Evolutionary conservation across 768 basidiomycete genomes (phyloP), one percentile per base, ranked within the genome.

Genomic region (Rubroboletus satanas): DNA sequence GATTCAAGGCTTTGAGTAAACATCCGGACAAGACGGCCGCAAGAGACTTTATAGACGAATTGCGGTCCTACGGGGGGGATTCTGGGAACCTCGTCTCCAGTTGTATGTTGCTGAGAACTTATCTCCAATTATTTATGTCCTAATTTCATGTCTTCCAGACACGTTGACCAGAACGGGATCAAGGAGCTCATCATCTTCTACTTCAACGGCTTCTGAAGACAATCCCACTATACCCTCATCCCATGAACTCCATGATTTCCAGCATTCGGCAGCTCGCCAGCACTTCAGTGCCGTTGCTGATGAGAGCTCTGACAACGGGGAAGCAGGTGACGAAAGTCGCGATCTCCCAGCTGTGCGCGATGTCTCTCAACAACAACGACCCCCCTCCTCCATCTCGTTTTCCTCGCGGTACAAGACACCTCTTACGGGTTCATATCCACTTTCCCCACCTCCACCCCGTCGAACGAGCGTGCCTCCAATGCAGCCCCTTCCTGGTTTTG

Each of bases 21-120:
- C 91, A 94, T 64, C 88, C 92, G 0, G 90, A 91, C 64, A 88
- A 86, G 68, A 90, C 89, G 0, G 75, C 84, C 23, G 90, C 91
- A 35, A 81, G 74, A 72, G 82, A 85, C 61, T 78, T 92, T 35
- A 84, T 90, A 12, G 77, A 83, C 57, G 92, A 94, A 71, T 71
- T 94, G 21, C 87, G 87, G 59, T 83, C 88, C 14, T 92, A 84
- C 62, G 80, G 79, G n/a, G 83, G 83, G 31, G 85, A 87, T 66
- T 79, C 85, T 18, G 73, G 77, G 21, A 82, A 85, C 62, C 74
- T 88, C 29, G 77, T 84, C 31, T 74, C 83, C 62, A 89, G 86
- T 59, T 80, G 90, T 92, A 65, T 38, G 77, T 60, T 14, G 46
- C 39, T 37, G 26, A 17, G 17, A 35, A 36, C 39, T 10, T 49